Base-by-base conservation (phyloP, 2,329 filamentous ascomycete genomes). In the Penicillium sp. region DNA sequence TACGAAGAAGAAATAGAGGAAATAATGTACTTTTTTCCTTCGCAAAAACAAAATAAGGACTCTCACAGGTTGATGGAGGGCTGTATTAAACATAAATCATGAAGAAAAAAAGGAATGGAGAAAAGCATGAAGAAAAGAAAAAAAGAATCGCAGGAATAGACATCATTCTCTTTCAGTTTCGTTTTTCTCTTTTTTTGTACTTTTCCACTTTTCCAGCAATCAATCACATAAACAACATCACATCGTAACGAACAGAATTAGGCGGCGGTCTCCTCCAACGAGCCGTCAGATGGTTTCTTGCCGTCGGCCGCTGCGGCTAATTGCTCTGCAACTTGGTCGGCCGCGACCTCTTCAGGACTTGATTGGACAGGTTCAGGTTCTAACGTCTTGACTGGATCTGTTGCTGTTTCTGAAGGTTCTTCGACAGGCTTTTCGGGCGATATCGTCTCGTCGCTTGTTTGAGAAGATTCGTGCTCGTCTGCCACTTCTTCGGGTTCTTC, bases 401-500 rank as follows among this genome's bases (percentile, higher is more conserved):
- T 28, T 28, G 47, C 14, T 33, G 23, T 18, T 18, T 47, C 51
- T 28, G 51, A 21, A 5, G 24, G 26, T 16, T 40, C 20, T 60
- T 57, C 60, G 55, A 62, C 45, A 59, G 61, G 59, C 57, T 58
- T 48, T 56, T 56, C 47, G 12, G 30, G 47, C 51, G 59, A 59
- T 56, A 56, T 53, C n/a, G 52, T 38, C 5, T 58, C 45, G n/a
- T 47, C 48, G 42, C 26, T 51, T 12, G 43, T 47, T 38, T 7
- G 5, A 11, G 30, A 23, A 16, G 16, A 30, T 16, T 57, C 49
- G 4, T 47, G 52, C 18, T 48, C 47, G 16, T 18, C 46, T 28
- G 47, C 23, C 30, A 20, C 16, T 23, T 53, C 38, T 33, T 52
- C 42, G 8, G 16, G 40, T 49, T 49, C 43, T 7, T 54, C 30